Percentiles rank a stretch among this genome's conserved stretches.
Evolutionary conservation across 2,329 filamentous ascomycete genomes (phyloP).

Genomic region (Fusarium veterinarium): DNA sequence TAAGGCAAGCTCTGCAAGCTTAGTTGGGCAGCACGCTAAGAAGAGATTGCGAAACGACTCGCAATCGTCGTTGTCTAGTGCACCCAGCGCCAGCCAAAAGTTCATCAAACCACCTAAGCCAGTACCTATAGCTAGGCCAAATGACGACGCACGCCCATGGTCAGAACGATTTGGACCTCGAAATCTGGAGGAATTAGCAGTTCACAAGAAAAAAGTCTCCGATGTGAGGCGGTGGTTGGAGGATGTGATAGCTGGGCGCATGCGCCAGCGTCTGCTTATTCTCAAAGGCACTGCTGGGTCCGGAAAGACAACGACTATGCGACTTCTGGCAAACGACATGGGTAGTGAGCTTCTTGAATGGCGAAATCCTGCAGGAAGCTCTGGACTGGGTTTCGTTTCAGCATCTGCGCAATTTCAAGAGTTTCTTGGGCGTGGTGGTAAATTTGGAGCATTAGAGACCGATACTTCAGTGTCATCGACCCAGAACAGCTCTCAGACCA

Average conservation of each 20-base stretch:
- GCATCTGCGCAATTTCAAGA: conserved; percentile 88
- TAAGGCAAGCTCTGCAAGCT: conserved; percentile 62
- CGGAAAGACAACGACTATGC: conserved; percentile 90
- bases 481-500: conserved; percentile 33
- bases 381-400: conserved; percentile 73
- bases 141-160: conserved; percentile 80
- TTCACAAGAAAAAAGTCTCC: conserved; percentile 92
- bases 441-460: conserved; percentile 77
- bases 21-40: conserved; percentile 66
- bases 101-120: conserved; percentile 61
- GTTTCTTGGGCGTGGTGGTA: conserved; percentile 84
- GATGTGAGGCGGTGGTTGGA: conserved; percentile 89
- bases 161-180: conserved; percentile 83
- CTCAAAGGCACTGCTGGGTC: conserved; percentile 92
- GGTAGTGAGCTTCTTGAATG: conserved; percentile 85
- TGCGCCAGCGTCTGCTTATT: conserved; percentile 79
- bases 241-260: conserved; percentile 73
- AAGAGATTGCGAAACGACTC: conserved; percentile 61
- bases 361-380: conserved; percentile 80
- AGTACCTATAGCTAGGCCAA: conserved; percentile 42
- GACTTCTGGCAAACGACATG: conserved; percentile 81
- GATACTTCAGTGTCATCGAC: conserved; percentile 47
- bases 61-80: conserved; percentile 36
- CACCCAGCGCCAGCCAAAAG: conserved; percentile 58
- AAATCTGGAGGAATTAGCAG: conserved; percentile 84